Evolutionary conservation across 306 rosid species (phyloP).

Genomic region (Rosa multiflora): DNA sequence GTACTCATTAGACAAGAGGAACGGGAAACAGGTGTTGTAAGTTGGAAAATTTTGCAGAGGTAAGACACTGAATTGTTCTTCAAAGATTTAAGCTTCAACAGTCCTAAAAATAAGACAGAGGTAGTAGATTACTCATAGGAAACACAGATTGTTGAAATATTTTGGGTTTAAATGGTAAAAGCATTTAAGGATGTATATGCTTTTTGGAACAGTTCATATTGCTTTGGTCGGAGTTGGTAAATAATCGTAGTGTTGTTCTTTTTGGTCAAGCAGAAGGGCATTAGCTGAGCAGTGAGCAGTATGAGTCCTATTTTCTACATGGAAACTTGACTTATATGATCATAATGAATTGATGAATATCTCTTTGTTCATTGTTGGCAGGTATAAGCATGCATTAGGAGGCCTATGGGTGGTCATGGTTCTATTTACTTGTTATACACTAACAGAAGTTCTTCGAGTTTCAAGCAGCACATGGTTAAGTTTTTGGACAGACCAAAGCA

Average conservation of each 20-base stretch:
- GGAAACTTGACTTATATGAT: background rate
- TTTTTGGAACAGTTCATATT: background rate
- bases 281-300: background rate
- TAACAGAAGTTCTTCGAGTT: constrained; percentile 73
- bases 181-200: background rate
- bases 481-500: constrained; percentile 70
- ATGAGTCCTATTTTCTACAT: background rate
- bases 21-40: constrained; percentile 78
- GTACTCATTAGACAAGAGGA: constrained; percentile 81
- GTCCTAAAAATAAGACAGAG: background rate
- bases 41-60: constrained; percentile 76
- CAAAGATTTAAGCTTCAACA: constrained; percentile 11
- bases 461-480: constrained; percentile 84
- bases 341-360: background rate
- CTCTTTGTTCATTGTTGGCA: constrained; percentile 24
- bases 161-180: background rate
- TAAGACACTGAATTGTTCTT: constrained; percentile 25
- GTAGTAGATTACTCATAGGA: background rate
- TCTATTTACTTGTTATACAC: constrained; percentile 56
- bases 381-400: constrained; percentile 81
- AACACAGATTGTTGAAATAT: background rate
- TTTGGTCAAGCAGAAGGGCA: background rate
- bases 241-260: background rate
- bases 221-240: background rate
- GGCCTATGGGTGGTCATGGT: constrained; percentile 71